Percentiles rank a stretch among this genome's conserved stretches.
Evolutionary conservation across 2,329 filamentous ascomycete genomes (phyloP).

Genomic region (Celoporthe dispersa): DNA sequence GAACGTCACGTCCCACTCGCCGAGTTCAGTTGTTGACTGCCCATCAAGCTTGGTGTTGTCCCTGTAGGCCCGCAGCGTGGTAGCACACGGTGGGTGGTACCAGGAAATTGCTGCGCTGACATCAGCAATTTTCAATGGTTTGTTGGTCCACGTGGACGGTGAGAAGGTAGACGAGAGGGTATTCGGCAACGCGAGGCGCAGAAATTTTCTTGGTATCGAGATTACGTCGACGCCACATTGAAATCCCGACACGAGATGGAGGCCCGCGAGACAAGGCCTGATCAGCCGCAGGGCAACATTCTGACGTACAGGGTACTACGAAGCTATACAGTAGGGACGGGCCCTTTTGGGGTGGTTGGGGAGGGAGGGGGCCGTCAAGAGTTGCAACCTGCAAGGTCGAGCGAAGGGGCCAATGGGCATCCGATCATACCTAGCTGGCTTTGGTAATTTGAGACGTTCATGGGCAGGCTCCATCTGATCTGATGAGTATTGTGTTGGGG

Average conservation of each 20-base stretch:
- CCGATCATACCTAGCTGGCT: not conserved
- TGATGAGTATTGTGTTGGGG: not conserved
- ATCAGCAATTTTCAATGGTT: not conserved
- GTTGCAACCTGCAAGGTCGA: not conserved
- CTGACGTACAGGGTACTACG: not conserved
- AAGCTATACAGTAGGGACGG: not conserved
- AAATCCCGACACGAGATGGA: not conserved
- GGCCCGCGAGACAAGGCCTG: not conserved
- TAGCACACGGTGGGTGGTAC: not conserved
- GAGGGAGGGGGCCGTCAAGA: not conserved
- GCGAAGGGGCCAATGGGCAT: not conserved
- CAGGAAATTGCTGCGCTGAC: not conserved
- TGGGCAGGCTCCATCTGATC: not conserved
- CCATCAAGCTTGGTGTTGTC: not conserved
- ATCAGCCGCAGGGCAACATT: not conserved
- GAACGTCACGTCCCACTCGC: not conserved
- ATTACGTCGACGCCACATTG: not conserved
- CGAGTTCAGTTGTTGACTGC: not conserved
- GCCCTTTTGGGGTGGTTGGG: not conserved
- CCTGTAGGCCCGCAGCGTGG: not conserved
- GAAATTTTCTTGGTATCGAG: not conserved
- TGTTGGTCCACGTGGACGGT: not conserved
- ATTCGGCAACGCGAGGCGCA: not conserved
- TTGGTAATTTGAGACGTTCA: not conserved
- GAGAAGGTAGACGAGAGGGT: not conserved